Evolutionary conservation across 352 stramenopile species (phyloP).

Genomic region (Globisporangium megalacanthum): DNA sequence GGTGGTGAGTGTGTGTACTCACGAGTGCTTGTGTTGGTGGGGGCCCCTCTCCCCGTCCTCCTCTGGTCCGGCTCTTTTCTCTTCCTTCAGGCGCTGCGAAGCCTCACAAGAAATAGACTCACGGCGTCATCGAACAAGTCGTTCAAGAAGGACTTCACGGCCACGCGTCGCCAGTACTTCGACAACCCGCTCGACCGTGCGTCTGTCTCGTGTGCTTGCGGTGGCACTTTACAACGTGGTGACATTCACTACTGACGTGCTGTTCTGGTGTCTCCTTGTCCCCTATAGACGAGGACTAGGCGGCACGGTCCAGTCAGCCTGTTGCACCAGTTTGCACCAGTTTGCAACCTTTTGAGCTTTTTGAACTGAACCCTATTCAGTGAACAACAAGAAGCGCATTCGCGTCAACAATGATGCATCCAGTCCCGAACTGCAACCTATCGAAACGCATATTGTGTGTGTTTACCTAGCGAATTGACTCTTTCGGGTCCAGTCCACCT

Average conservation of each 20-base stretch:
- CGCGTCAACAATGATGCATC: background rate
- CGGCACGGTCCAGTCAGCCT: background rate
- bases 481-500: background rate
- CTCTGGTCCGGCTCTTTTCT: background rate
- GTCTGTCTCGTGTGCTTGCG: background rate
- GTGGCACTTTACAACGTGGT: background rate
- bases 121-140: slow-evolving; percentile 41
- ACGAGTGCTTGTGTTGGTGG: background rate
- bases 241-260: background rate
- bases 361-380: too few relatives aligned
- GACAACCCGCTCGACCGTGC: slow-evolving; percentile 30
- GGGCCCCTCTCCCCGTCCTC: background rate
- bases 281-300: background rate
- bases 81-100: slow-evolving; percentile 41
- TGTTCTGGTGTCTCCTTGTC: background rate
- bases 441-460: too few relatives aligned
- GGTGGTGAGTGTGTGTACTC: background rate
- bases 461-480: too few relatives aligned
- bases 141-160: slow-evolving; percentile 37
- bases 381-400: too few relatives aligned
- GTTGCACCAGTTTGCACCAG: background rate
- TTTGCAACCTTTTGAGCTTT: too few relatives aligned
- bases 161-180: slow-evolving; percentile 47
- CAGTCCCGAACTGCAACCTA: background rate
- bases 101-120: slow-evolving; percentile 71